Percentiles rank a stretch among this genome's conserved stretches.
Conservation (phyloP, 352 stramenopile genomes). For the Globisporangium solare region DNA sequence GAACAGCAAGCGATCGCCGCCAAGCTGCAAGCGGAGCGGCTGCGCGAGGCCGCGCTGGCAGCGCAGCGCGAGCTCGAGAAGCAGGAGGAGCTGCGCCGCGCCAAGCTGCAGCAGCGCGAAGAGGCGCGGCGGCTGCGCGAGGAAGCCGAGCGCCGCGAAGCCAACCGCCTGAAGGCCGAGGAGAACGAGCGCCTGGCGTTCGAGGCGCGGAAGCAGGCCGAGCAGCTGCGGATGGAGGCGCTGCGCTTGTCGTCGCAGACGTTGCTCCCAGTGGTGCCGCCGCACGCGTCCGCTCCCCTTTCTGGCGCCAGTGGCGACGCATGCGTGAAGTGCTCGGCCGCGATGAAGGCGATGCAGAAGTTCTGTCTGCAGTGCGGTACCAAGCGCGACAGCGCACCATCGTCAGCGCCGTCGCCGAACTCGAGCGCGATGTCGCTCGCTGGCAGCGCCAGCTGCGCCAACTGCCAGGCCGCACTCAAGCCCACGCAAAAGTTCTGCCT, state of each 20-base stretch:
- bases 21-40: constrained; percentile 41
- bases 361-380: constrained; percentile 70
- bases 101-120: constrained; percentile 41
- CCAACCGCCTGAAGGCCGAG: constrained; percentile 52
- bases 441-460: constrained; percentile 28
- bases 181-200: constrained; percentile 56
- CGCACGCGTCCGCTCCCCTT: no score
- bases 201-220: constrained; percentile 33
- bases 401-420: background rate
- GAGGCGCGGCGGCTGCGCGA: constrained; percentile 49
- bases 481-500: constrained; percentile 77
- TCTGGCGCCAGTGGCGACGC: constrained; percentile 11
- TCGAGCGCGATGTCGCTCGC: constrained; percentile 22
- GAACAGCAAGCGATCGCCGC: constrained; percentile 56
- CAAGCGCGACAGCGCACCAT: constrained; percentile 15
- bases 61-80: constrained; percentile 55
- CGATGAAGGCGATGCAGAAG: constrained; percentile 41
- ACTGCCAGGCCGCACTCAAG: constrained; percentile 48
- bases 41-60: constrained; percentile 45
- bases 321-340: constrained; percentile 14
- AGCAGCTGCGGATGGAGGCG: background rate
- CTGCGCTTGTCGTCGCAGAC: background rate
- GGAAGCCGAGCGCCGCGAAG: constrained; percentile 53
- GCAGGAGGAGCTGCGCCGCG: constrained; percentile 43
- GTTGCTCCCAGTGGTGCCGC: no score